Evolutionary conservation across 192 early-diverging fungal species (phyloP).

Genomic region (Pilaira anomala): DNA sequence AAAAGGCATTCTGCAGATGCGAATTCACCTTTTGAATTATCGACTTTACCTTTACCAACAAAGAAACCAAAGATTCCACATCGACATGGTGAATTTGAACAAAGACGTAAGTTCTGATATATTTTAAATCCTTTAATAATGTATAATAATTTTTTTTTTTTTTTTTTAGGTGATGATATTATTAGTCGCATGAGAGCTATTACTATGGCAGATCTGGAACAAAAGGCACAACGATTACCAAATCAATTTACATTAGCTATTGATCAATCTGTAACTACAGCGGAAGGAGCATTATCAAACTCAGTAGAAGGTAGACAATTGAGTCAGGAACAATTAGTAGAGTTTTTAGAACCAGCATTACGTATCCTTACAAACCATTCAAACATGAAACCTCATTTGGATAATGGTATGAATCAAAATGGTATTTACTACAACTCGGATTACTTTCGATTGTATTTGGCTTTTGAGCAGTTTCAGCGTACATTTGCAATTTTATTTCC

Average conservation of each 20-base stretch:
- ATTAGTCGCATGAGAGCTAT: conserved; percentile 31
- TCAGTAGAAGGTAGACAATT: conserved; percentile 5
- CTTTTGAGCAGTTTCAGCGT: conserved; percentile 39
- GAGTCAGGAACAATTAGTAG: conserved; percentile 11
- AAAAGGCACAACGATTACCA: conserved; percentile 30
- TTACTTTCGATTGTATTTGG: conserved; percentile 39
- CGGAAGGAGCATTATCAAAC: conserved; percentile 10
- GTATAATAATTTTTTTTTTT: not conserved
- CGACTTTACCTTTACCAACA: conserved; percentile 15
- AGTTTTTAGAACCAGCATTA: conserved; percentile 29
- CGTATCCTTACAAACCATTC: conserved; percentile 24
- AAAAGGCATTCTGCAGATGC: conserved; percentile 26
- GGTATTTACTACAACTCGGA: conserved; percentile 43
- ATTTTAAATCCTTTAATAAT: not conserved
- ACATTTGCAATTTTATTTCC: conserved; percentile 30
- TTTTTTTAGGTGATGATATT: conserved; percentile 37
- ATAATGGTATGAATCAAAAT: conserved; percentile 46
- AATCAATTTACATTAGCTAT: conserved; percentile 34
- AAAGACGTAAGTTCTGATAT: conserved; percentile 32
- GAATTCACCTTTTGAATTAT: conserved; percentile 17
- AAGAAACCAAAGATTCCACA: conserved; percentile 42
- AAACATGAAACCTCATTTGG: conserved; percentile 40
- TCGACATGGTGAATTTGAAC: conserved; percentile 41
- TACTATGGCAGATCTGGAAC: conserved; percentile 30
- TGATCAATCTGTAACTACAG: conserved; percentile 2